Percentiles rank a stretch among this genome's conserved stretches.
phyloP scores from a whole-genome alignment of 371 early-diverging fungal species.

The Apophysomyces trapeziformis region DNA sequence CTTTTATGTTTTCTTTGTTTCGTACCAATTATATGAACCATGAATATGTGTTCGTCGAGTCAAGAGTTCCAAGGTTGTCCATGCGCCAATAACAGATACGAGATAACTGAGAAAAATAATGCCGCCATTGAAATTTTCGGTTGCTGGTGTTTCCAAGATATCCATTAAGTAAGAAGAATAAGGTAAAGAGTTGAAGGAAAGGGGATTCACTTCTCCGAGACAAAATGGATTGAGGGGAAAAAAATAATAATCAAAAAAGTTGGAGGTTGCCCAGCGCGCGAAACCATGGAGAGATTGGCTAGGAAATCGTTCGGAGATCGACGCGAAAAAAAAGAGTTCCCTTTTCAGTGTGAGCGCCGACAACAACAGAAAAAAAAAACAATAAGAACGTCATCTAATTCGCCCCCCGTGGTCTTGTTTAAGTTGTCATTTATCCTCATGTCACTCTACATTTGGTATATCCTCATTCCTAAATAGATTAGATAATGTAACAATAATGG shows the following conservation, averaged over 20 bases:
- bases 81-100: conserved; percentile 26
- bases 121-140: conserved; percentile 29
- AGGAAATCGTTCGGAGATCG: conserved; percentile 5
- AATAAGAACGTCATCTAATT: neutral
- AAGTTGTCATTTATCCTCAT: too few species aligned
- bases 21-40: conserved; percentile 27
- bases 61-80: conserved; percentile 27
- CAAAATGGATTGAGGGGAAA: neutral
- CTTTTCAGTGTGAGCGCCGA: conserved; percentile 6
- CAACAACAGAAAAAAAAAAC: neutral
- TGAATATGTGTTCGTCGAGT: conserved; percentile 27
- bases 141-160: conserved; percentile 11
- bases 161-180: conserved; percentile 1
- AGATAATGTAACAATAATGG: too few species aligned
- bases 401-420: too few species aligned
- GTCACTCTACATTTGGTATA: too few species aligned
- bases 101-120: conserved; percentile 30
- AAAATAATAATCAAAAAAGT: neutral
- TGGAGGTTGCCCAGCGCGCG: neutral
- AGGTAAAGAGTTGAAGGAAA: neutral
- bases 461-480: too few species aligned
- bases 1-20: neutral
- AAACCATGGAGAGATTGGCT: neutral
- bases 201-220: too few species aligned
- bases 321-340: neutral